These are phyloP conservation scores for Sistotremastrum niveocremeum DNA, from an alignment of 768 basidiomycete genomes.

Conservation along the genomic window DNA sequence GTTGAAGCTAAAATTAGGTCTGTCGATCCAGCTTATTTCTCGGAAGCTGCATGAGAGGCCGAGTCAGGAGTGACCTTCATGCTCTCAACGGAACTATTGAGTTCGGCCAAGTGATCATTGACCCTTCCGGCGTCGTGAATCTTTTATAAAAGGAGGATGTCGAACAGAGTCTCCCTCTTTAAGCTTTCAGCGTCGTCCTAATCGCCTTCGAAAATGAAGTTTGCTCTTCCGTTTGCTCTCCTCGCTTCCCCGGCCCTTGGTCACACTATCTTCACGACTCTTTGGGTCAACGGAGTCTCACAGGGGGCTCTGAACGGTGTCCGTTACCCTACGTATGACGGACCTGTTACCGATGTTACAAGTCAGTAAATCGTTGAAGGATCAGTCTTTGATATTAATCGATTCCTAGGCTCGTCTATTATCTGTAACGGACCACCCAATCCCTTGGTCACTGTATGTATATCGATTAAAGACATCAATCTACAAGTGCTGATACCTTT, in stretches of 20 bases:
- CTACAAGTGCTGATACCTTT: not conserved
- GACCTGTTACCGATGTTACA: conserved; percentile 10
- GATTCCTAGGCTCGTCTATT: not conserved
- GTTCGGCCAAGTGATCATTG: too few species aligned
- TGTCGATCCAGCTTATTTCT: too few species aligned
- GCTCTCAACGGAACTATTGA: too few species aligned
- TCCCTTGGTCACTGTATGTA: conserved; percentile 7
- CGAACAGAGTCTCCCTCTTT: too few species aligned
- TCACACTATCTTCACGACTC: conserved; percentile 15
- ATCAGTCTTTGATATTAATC: not conserved
- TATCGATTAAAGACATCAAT: not conserved
- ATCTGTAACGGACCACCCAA: conserved; percentile 16
- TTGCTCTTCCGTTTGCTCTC: conserved; percentile 5
- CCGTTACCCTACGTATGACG: conserved; percentile 14
- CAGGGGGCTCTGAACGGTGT: conserved; percentile 7
- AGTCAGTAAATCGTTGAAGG: not conserved
- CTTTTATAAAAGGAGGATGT: not conserved
- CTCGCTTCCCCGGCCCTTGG: conserved; percentile 10
- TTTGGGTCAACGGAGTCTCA: conserved; percentile 9
- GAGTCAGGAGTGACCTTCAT: too few species aligned
- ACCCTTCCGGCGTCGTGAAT: too few species aligned
- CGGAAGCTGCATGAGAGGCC: too few species aligned
- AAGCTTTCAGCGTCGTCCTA: not conserved
- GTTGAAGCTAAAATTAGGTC: too few species aligned
- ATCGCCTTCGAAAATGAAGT: conserved; percentile 7